Conservation (phyloP, 768 basidiomycete genomes). For the Leccinum ochraceum region DNA sequence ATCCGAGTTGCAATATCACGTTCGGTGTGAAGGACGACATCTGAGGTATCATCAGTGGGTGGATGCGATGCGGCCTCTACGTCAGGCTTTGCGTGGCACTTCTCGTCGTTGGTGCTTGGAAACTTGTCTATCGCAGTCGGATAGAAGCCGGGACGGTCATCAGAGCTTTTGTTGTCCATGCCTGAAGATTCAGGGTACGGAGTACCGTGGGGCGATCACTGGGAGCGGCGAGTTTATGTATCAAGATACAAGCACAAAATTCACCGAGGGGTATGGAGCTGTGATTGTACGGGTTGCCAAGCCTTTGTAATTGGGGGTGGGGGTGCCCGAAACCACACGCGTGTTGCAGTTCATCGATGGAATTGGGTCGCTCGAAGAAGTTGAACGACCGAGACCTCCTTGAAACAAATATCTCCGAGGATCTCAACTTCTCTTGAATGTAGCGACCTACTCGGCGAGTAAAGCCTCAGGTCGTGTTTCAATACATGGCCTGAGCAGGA, state of each 20-base stretch:
- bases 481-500: not conserved
- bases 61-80: conserved; percentile 25
- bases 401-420: not conserved
- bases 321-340: not conserved
- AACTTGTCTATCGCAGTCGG: not conserved
- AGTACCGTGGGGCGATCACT: not conserved
- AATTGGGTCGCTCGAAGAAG: not conserved
- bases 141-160: not conserved
- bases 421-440: not conserved
- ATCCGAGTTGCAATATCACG: conserved; percentile 49
- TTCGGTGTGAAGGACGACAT: conserved; percentile 39
- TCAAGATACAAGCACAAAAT: not conserved
- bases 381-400: not conserved
- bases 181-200: not conserved
- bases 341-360: not conserved
- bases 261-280: not conserved
- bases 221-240: conserved; percentile 4
- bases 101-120: conserved; percentile 4
- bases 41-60: conserved; percentile 9
- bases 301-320: not conserved
- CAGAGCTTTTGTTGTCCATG: conserved; percentile 7
- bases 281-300: not conserved
- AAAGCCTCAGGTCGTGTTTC: not conserved
- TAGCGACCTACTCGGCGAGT: not conserved
- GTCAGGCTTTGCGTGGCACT: conserved; percentile 31